Percentiles rank a stretch among this genome's conserved stretches.
These are phyloP conservation scores for Thozetella sp. DNA, from an alignment of 495 filamentous ascomycete species.

Conservation along the genomic window DNA sequence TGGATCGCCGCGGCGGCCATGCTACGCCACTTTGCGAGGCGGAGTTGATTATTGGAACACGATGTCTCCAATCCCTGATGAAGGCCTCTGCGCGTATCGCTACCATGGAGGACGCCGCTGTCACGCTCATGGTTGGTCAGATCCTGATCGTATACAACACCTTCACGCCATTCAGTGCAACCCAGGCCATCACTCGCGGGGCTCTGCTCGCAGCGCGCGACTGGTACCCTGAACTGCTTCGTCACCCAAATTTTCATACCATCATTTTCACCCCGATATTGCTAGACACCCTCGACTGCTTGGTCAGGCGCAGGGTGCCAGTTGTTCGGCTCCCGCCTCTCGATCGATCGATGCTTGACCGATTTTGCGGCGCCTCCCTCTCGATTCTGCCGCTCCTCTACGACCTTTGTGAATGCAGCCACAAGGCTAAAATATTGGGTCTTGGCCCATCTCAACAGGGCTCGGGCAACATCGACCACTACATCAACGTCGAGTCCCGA, in stretches of 20 bases:
- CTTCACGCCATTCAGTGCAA: not conserved
- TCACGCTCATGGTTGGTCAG: not conserved
- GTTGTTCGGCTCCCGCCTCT: constrained; percentile 26
- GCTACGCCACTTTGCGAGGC: not conserved
- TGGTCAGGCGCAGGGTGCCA: constrained; percentile 30
- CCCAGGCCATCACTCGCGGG: not conserved
- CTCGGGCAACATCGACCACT: not conserved
- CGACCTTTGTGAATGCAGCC: constrained; percentile 32
- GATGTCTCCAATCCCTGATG: not conserved
- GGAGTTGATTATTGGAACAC: not conserved
- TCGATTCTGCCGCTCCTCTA: constrained; percentile 30
- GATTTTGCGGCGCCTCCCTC: constrained; percentile 29
- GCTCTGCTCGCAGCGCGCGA: not conserved
- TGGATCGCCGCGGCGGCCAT: not conserved
- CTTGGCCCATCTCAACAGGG: not conserved
- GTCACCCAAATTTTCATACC: constrained; percentile 25
- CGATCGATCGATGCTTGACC: constrained; percentile 29
- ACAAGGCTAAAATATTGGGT: constrained; percentile 13
- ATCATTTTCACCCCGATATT: constrained; percentile 31
- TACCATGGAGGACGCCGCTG: not conserved
- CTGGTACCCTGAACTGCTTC: constrained; percentile 27
- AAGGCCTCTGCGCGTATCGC: not conserved
- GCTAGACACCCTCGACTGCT: constrained; percentile 31
- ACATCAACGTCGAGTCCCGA: not conserved
- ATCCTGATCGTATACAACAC: not conserved